Base-by-base conservation (phyloP, 441 rosid genomes). In the Raphanus hybrid region DNA sequence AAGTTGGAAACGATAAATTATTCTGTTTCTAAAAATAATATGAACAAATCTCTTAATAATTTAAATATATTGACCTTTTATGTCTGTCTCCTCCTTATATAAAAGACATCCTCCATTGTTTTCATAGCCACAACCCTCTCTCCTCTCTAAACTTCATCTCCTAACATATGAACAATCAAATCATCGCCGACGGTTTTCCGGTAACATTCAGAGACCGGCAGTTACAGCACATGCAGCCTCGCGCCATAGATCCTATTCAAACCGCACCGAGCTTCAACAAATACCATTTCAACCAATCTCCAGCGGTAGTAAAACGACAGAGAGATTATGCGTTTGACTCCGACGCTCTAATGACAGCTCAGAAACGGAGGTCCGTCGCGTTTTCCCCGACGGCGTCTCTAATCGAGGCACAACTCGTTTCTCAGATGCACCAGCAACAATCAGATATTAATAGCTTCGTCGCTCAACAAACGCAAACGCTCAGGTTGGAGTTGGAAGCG, bases 401-500 rank as follows among this genome's bases (percentile, higher is more conserved):
- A 1, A n/a, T 64, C 14, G 23, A 52, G 64, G 63, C 50, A 10
- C 71, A 74, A 16, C 32, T 74, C 5, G 29, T 65, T 39, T 65
- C 71, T 3, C 77, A 74, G 32, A 55, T 74, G 3, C 78, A 66
- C 2, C 78, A 74, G 11, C 71, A 74, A 15, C 76, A 73, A n/a
- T 39, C 78, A 0, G 78, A 74, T 8, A 57, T 74, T 20, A 71
- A 74, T 7, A 20, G 71, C 0, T 66, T 55, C 66, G 59, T 74
- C 0, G 64, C 43, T 39, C 66, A 48, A 1, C 83, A 91, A 90
- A 81, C 78, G 0, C 83, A 85, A 82, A 89, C 85, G 80, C 71
- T 91, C 45, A 82, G 82, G 26, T 2, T 83, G 68, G 97, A 91
- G 35, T 59, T 91, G 5, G 90, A 86, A 72, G 88, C 87, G 67